These are phyloP conservation scores for Hemerocallis citrina DNA, from an alignment of 106 monocot species.

Conservation along the genomic window DNA sequence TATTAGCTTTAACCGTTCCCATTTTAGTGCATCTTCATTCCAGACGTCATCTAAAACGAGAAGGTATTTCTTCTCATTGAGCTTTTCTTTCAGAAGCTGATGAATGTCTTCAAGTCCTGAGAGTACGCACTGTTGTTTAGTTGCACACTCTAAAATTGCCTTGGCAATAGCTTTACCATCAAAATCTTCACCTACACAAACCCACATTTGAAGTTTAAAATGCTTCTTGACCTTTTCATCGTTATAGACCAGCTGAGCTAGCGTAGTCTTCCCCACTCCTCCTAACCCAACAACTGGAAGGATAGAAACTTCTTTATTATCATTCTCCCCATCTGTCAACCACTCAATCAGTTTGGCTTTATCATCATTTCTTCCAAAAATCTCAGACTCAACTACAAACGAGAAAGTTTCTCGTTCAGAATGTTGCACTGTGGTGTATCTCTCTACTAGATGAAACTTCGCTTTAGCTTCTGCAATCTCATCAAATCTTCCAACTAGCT, in stretches of 20 bases:
- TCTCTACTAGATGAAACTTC: conserved; percentile 12
- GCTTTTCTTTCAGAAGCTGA: neutral
- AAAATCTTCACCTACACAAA: conserved; percentile 17
- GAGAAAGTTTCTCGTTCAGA: neutral
- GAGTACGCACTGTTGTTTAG: conserved; percentile 1
- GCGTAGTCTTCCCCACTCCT: conserved; percentile 23
- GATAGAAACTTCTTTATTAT: neutral
- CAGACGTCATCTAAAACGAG: conserved; percentile 29
- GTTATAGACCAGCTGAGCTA: conserved; percentile 13
- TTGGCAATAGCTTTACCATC: conserved; percentile 7
- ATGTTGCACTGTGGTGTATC: neutral
- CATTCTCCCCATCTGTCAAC: neutral
- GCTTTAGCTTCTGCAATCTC: conserved; percentile 17
- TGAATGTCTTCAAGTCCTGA: conserved; percentile 7
- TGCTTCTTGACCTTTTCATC: conserved; percentile 3
- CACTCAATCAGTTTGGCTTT: conserved; percentile 4
- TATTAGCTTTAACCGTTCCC: conserved; percentile 14
- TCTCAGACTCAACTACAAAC: neutral
- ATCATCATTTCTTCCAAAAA: conserved; percentile 15
- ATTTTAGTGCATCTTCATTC: conserved; percentile 16
- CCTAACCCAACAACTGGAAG: conserved; percentile 23
- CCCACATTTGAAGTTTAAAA: conserved; percentile 25
- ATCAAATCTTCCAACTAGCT: conserved; percentile 21
- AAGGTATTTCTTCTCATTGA: conserved; percentile 9
- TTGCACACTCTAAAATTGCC: neutral